These are phyloP conservation scores for Amphicarpaea edgeworthii DNA, from an alignment of 306 rosid genomes.

Conservation along the genomic window DNA sequence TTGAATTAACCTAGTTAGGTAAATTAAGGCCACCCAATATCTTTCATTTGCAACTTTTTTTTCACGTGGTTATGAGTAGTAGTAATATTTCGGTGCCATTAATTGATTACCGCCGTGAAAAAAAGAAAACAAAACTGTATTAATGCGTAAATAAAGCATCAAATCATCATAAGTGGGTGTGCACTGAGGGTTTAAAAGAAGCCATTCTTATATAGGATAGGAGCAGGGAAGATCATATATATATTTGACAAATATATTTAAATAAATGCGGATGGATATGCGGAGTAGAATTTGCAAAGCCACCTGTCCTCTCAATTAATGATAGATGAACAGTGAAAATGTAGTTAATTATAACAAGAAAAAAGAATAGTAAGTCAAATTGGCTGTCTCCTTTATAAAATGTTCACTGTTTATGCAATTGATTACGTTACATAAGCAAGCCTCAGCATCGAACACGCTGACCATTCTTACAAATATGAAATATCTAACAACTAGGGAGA, in stretches of 20 bases:
- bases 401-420: neutral
- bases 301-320: neutral
- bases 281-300: neutral
- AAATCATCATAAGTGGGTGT: constrained; percentile 23
- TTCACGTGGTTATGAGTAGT: constrained; percentile 10
- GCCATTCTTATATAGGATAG: too few species aligned
- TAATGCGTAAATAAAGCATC: constrained; percentile 3
- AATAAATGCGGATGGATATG: neutral
- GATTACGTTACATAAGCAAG: neutral
- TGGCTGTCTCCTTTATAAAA: neutral
- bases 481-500: neutral
- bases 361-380: neutral
- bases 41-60: neutral
- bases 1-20: constrained; percentile 3
- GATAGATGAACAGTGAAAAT: constrained; percentile 3
- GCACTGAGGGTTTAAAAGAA: constrained; percentile 5
- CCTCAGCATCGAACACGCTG: neutral
- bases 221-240: too few species aligned
- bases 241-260: neutral
- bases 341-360: neutral
- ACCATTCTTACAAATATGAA: neutral
- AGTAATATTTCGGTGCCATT: constrained; percentile 29
- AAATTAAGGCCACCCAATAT: neutral
- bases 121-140: neutral
- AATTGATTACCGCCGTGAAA: constrained; percentile 33